phyloP scores from a whole-genome alignment of 2,329 filamentous ascomycete genomes.

The Penicillium concentricum region DNA sequence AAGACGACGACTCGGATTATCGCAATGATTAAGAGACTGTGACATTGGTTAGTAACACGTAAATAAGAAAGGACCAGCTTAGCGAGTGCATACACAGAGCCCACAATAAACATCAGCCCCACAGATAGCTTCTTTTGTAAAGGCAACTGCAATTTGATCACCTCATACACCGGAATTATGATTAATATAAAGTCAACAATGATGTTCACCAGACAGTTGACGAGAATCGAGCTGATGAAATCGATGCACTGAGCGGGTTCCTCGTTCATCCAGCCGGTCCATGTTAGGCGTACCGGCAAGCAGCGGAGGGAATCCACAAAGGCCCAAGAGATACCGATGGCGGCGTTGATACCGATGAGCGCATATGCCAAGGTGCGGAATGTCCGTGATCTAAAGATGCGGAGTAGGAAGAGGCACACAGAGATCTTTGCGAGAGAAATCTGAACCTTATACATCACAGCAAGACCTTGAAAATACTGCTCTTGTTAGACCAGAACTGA shows the following conservation, averaged over 20 bases:
- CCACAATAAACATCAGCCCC: conserved; percentile 17
- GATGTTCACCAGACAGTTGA: conserved; percentile 24
- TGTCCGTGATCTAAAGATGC: conserved; percentile 18
- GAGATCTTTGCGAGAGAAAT: conserved; percentile 19
- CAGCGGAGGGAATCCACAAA: conserved; percentile 21
- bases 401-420: conserved; percentile 22
- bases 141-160: conserved; percentile 19
- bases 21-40: conserved; percentile 24
- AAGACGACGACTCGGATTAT: conserved; percentile 28
- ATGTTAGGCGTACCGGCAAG: conserved; percentile 16
- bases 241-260: conserved; percentile 20
- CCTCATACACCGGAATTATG: conserved; percentile 20
- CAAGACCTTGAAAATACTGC: conserved; percentile 18
- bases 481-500: background rate
- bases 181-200: conserved; percentile 19
- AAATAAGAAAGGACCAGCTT: too few relatives aligned
- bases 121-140: conserved; percentile 18
- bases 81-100: conserved; percentile 11
- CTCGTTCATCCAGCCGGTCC: conserved; percentile 18
- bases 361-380: conserved; percentile 21
- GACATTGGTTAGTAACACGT: background rate
- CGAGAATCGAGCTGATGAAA: conserved; percentile 18
- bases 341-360: conserved; percentile 16
- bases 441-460: conserved; percentile 20
- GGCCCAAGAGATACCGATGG: conserved; percentile 19